Conservation (phyloP, 441 rosid species). For the Gossypium davidsonii region DNA sequence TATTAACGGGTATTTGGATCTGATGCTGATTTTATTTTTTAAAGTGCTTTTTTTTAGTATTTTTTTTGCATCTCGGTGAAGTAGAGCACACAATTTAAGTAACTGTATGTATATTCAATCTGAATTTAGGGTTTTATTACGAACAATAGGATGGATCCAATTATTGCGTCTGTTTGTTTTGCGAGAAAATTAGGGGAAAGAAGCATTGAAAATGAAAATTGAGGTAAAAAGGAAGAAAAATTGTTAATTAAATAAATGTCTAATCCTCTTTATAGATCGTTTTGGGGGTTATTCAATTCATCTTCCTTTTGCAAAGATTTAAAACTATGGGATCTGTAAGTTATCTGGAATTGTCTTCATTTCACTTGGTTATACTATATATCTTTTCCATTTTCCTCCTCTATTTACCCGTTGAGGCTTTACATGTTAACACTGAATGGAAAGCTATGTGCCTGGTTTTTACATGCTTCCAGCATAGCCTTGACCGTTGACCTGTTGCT, state of each 20-base stretch:
- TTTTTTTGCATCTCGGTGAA: slow-evolving; percentile 5
- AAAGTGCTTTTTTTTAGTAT: slow-evolving; percentile 7
- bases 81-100: slow-evolving; percentile 5
- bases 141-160: slow-evolving; percentile 21
- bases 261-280: background rate
- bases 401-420: background rate
- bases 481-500: background rate
- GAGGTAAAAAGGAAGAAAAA: background rate
- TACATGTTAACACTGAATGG: background rate
- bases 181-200: background rate
- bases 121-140: slow-evolving; percentile 13
- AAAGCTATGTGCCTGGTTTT: background rate
- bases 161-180: background rate
- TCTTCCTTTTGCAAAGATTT: background rate
- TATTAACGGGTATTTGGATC: slow-evolving; percentile 25
- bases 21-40: slow-evolving; percentile 2
- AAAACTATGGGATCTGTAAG: background rate
- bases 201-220: background rate
- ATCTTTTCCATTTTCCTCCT: background rate
- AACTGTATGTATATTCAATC: slow-evolving; percentile 10
- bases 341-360: background rate
- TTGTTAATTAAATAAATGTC: background rate
- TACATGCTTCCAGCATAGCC: background rate
- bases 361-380: background rate
- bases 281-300: background rate